Evolutionary conservation across 345 rosid species (phyloP).

Genomic region (Pugionium cornutum): DNA sequence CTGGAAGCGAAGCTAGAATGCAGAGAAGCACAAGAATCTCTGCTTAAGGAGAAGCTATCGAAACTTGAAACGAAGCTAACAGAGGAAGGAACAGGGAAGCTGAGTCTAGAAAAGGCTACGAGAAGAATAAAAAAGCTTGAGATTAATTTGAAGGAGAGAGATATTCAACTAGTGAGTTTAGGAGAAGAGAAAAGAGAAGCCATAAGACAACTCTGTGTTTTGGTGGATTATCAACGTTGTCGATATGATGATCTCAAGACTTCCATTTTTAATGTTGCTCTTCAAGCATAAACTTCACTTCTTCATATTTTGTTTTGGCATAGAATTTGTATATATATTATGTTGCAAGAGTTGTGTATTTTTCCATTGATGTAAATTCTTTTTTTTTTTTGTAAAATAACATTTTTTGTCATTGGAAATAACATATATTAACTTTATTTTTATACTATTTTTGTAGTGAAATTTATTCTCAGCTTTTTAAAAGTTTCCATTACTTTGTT

Average conservation of each 20-base stretch:
- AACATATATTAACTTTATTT: background rate
- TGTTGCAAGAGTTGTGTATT: background rate
- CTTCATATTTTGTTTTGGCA: background rate
- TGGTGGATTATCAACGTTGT: conserved; percentile 73
- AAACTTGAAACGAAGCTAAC: conserved; percentile 44
- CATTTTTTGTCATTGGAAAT: conserved; percentile 3
- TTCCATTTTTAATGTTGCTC: conserved; percentile 46
- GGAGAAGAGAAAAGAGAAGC: conserved; percentile 88
- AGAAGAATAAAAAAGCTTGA: conserved; percentile 47
- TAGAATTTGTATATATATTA: conserved; percentile 19
- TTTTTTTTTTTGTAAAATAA: background rate
- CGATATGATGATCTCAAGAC: conserved; percentile 62
- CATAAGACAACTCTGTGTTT: conserved; percentile 83
- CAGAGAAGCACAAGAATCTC: conserved; percentile 44
- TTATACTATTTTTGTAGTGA: no score
- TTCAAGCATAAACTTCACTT: conserved; percentile 30
- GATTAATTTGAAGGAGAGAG: conserved; percentile 50
- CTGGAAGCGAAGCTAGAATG: conserved; percentile 44
- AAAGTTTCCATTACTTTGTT: no score
- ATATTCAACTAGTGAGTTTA: conserved; percentile 44
- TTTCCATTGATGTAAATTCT: conserved; percentile 1
- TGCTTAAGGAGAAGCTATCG: conserved; percentile 46
- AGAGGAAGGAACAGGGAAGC: conserved; percentile 47
- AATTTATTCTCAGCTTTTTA: no score
- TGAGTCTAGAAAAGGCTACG: conserved; percentile 37